Evolutionary conservation across 805 yeast species (phyloP).

Genomic region (Zygosaccharomyces pseudorouxii): DNA sequence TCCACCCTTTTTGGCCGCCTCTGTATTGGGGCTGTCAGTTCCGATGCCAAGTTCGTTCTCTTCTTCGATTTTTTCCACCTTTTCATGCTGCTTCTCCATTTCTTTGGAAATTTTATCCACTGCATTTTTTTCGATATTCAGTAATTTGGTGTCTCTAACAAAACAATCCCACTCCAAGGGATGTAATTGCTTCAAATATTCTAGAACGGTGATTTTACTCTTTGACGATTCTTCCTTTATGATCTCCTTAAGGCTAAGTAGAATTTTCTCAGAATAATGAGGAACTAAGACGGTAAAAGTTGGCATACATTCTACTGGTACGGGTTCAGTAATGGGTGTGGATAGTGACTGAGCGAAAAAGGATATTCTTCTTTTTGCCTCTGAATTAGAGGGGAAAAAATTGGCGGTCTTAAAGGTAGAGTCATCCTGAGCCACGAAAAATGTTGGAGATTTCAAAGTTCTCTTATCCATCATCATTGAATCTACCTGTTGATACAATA

Average conservation of each 20-base stretch:
- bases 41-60: conserved; percentile 32
- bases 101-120: conserved; percentile 13
- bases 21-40: neutral
- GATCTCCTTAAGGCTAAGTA: conserved; percentile 70
- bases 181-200: conserved; percentile 68
- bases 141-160: conserved; percentile 66
- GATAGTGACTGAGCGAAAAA: conserved; percentile 88
- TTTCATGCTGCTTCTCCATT: conserved; percentile 7
- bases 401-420: conserved; percentile 52
- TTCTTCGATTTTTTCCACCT: conserved; percentile 37
- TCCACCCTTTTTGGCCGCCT: neutral
- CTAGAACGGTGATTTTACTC: conserved; percentile 66
- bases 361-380: conserved; percentile 77
- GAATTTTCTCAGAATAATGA: conserved; percentile 79
- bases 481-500: conserved; percentile 52
- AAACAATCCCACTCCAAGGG: conserved; percentile 78
- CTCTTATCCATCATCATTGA: conserved; percentile 36
- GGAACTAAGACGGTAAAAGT: conserved; percentile 81
- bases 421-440: conserved; percentile 81
- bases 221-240: conserved; percentile 60
- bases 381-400: conserved; percentile 57
- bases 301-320: conserved; percentile 66
- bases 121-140: conserved; percentile 50
- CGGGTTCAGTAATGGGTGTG: conserved; percentile 75
- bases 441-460: conserved; percentile 62